Percentiles rank a stretch among this genome's conserved stretches.
phyloP scores from a whole-genome alignment of 345 rosid genomes.

The Ceriops decandra region DNA sequence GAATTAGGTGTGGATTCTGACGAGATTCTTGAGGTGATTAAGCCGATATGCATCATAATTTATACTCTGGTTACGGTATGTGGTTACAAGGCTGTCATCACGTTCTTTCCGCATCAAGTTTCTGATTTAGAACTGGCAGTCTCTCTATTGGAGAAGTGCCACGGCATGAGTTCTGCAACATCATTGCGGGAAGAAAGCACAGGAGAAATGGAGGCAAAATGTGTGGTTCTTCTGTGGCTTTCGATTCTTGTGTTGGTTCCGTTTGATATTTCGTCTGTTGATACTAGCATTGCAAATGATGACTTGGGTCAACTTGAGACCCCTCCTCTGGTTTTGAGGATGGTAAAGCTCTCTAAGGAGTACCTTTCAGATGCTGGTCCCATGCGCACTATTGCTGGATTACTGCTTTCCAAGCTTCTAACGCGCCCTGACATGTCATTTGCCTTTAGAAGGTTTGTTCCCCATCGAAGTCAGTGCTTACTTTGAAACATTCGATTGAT shows the following conservation, averaged over 20 bases:
- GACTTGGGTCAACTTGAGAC: slow-evolving; percentile 43
- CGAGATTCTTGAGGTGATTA: slow-evolving; percentile 54
- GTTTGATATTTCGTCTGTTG: slow-evolving; percentile 87
- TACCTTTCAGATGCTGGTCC: slow-evolving; percentile 89
- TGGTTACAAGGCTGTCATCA: slow-evolving; percentile 81
- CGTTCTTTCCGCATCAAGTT: slow-evolving; percentile 92
- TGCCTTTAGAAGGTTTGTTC: slow-evolving; percentile 62
- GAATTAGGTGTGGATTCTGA: slow-evolving; percentile 48
- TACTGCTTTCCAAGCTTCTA: slow-evolving; percentile 79
- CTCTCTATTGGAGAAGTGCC: slow-evolving; percentile 77
- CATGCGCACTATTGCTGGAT: slow-evolving; percentile 84
- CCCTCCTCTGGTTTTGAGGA: slow-evolving; percentile 72
- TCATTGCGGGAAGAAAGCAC: slow-evolving; percentile 85
- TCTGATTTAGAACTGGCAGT: slow-evolving; percentile 92
- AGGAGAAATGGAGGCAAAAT: slow-evolving; percentile 95
- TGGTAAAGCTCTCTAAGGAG: slow-evolving; percentile 70
- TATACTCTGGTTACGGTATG: slow-evolving; percentile 81
- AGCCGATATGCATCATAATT: slow-evolving; percentile 79
- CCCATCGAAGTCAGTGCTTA: neutral
- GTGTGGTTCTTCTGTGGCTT: slow-evolving; percentile 89
- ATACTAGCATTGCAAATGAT: slow-evolving; percentile 59
- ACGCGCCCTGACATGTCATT: slow-evolving; percentile 91
- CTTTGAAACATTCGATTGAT: neutral
- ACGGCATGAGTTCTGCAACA: slow-evolving; percentile 46
- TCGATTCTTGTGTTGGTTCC: slow-evolving; percentile 88